Evolutionary conservation across 169 alveolate species (phyloP).

Genomic region (Plasmodium blacklocki): DNA sequence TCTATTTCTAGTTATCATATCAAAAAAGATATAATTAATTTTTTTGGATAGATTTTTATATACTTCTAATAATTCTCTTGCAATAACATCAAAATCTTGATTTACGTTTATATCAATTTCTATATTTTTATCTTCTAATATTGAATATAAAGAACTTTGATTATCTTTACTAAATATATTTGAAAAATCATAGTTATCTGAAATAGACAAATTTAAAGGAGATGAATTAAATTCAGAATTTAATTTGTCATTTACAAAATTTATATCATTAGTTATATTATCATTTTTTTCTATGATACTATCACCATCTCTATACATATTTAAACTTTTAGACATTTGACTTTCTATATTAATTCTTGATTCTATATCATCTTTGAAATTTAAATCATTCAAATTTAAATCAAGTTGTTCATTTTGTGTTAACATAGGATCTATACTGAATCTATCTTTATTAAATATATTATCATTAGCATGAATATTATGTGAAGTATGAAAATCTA

Average conservation of each 20-base stretch:
- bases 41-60: constrained; percentile 62
- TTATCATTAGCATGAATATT: constrained; percentile 13
- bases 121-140: constrained; percentile 40
- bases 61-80: constrained; percentile 60
- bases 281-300: constrained; percentile 16
- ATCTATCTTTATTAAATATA: constrained; percentile 23
- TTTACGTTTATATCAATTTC: constrained; percentile 41
- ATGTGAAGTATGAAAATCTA: constrained; percentile 17
- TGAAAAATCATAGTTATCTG: constrained; percentile 31
- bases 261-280: constrained; percentile 20
- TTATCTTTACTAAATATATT: constrained; percentile 57
- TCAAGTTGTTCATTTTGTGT: constrained; percentile 66
- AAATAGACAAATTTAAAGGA: constrained; percentile 25
- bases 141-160: constrained; percentile 34
- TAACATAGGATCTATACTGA: constrained; percentile 38
- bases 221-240: constrained; percentile 66
- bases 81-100: constrained; percentile 68
- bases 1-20: constrained; percentile 49
- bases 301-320: constrained; percentile 19
- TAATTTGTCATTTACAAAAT: constrained; percentile 31
- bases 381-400: constrained; percentile 44
- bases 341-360: constrained; percentile 43
- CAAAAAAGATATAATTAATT: constrained; percentile 69
- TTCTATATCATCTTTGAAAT: constrained; percentile 57
- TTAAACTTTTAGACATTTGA: constrained; percentile 68